Base-by-base conservation (phyloP, 1,284 basidiomycete species). In the Peniophora sp. region DNA sequence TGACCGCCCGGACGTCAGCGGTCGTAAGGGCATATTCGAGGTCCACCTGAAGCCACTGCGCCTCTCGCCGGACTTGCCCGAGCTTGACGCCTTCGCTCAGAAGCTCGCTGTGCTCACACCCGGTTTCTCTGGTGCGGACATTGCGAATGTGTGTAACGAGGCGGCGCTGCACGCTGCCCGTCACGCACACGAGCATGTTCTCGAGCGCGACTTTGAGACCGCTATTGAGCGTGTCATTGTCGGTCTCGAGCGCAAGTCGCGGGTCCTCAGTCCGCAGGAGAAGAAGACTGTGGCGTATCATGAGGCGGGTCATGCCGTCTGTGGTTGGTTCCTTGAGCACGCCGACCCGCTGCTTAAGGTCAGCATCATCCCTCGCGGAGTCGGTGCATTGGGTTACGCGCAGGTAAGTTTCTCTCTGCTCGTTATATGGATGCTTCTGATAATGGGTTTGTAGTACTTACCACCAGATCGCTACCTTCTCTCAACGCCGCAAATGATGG, bases 271-370 rank as follows among this genome's bases (percentile, higher is more conserved):
- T 61, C 81, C 87, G 38, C 92, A 97, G 59, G 97, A 99, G 79
- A 99, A 99, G 85, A 95, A 86, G 73, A 98, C 92, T 0, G 96
- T 99, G 32, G 97, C 97, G 2, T 98, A 99, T 68, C 97, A 99
- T 67, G 97, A 99, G 75, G 97, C 97, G 32, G 97, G 96, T 1
- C 96, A 99, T 69, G 96, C 97, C 22, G 87, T 99, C 47, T 96
- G 92, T 63, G 96, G 96, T 17, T 99, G 97, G 96, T 98, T 92
- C 78, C 69, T 98, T 58, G 93, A 98, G 71, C 90, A 96, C 59
- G 96, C 96, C 50, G 94, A 98, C 68, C 97, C 97, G 36, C 70
- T 99, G 48, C 81, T 98, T 58, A 98, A 98, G 73, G 96, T 99
- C 51, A 97, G 93, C 64, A 99, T 99, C 68, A 98, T 99, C 54